A percentile compares a stretch with the other conserved stretches of the same genome.
Evolutionary conservation across 1,139 yeast genomes (phyloP).

Genomic region (Magnusiomyces magnusii): DNA sequence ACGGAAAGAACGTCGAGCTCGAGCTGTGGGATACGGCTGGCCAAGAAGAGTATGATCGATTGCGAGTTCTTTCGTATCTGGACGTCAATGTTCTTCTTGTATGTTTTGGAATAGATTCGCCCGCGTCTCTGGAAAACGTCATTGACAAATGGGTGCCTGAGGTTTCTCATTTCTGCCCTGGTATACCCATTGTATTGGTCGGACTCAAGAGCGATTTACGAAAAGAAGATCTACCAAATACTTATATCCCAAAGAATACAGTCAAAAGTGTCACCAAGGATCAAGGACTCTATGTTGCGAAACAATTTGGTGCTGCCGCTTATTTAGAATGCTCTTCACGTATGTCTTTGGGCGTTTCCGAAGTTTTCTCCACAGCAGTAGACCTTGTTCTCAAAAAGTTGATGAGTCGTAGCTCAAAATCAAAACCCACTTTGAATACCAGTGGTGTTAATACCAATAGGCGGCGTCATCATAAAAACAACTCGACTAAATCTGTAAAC

Average conservation of each 20-base stretch:
- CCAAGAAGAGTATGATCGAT: constrained; percentile 82
- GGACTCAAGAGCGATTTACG: constrained; percentile 72
- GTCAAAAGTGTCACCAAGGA: constrained; percentile 46
- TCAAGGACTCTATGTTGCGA: constrained; percentile 42
- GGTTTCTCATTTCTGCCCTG: constrained; percentile 74
- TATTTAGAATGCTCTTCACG: constrained; percentile 78
- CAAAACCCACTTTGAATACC: too few species aligned
- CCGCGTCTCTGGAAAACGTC: constrained; percentile 61
- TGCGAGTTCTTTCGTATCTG: constrained; percentile 77
- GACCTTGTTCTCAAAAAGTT: constrained; percentile 18
- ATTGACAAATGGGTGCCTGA: constrained; percentile 85
- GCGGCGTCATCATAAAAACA: too few species aligned
- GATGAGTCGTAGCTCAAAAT: too few species aligned
- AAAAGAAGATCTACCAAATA: constrained; percentile 31
- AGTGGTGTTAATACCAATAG: too few species aligned
- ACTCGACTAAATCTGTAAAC: too few species aligned
- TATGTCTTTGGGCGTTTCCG: constrained; percentile 54
- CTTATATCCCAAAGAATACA: constrained; percentile 23
- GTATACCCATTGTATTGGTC: constrained; percentile 64
- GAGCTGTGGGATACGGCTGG: constrained; percentile 95
- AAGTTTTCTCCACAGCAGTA: constrained; percentile 49
- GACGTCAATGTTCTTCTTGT: constrained; percentile 69
- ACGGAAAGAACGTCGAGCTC: constrained; percentile 53
- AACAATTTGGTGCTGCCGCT: constrained; percentile 58
- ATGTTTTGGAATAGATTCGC: constrained; percentile 65